Evolutionary conservation across 1,284 basidiomycete genomes (phyloP).

Genomic region (Takashimella tepidaria): DNA sequence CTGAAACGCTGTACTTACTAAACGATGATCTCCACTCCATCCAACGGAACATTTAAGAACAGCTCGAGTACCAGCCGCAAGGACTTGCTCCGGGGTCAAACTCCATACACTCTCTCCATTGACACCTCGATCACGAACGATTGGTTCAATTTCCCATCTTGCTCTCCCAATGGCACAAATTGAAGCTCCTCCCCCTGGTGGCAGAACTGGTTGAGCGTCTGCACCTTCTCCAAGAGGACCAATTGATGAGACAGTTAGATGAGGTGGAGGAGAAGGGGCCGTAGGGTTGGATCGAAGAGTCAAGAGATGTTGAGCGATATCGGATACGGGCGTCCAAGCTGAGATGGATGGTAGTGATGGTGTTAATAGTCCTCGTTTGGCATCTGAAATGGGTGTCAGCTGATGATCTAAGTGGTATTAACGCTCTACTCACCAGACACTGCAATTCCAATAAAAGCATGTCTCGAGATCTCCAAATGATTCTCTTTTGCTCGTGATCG

Average conservation of each 20-base stretch:
- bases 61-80: constrained; percentile 48
- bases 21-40: constrained; percentile 86
- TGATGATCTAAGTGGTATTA: constrained; percentile 58
- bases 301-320: constrained; percentile 60
- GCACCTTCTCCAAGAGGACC: constrained; percentile 72
- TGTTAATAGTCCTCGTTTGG: constrained; percentile 72
- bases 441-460: constrained; percentile 38
- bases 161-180: constrained; percentile 84
- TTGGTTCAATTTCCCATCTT: constrained; percentile 55
- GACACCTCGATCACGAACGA: constrained; percentile 8
- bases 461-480: constrained; percentile 31
- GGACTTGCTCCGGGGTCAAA: constrained; percentile 50
- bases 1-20: constrained; percentile 51
- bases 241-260: constrained; percentile 81
- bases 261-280: constrained; percentile 61
- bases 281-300: constrained; percentile 56
- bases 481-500: constrained; percentile 26
- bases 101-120: constrained; percentile 56
- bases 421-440: constrained; percentile 30
- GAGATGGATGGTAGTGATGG: constrained; percentile 69
- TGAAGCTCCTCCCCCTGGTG: constrained; percentile 81
- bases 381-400: constrained; percentile 65
- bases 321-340: constrained; percentile 56
- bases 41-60: constrained; percentile 70
- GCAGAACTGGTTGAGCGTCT: constrained; percentile 69